phyloP scores from a whole-genome alignment of 495 filamentous ascomycete genomes.

The Xylaria bambusicola region DNA sequence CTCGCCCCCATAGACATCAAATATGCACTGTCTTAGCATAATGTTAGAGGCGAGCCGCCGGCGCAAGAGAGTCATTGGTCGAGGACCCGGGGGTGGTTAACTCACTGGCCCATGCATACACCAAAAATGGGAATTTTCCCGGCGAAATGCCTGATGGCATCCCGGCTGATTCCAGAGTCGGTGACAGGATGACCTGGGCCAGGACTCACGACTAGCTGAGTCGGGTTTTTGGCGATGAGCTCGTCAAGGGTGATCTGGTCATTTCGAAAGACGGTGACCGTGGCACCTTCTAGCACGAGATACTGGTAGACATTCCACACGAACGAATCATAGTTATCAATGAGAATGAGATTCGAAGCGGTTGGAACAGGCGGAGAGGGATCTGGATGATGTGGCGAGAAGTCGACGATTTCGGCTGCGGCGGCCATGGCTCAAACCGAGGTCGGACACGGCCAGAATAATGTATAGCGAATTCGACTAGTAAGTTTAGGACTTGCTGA shows the following conservation, averaged over 20 bases:
- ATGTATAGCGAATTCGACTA: no score
- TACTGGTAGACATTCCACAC: constrained; percentile 99
- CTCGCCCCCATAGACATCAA: constrained; percentile 84
- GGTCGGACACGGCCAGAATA: no score
- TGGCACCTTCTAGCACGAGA: constrained; percentile 88
- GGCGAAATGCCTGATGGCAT: constrained; percentile 88
- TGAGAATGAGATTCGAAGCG: constrained; percentile 88
- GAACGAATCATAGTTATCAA: constrained; percentile 99
- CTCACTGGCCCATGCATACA: constrained; percentile 95
- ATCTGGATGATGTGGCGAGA: constrained; percentile 81
- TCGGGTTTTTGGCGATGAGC: constrained; percentile 77
- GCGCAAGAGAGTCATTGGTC: no score
- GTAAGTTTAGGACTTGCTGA: no score
- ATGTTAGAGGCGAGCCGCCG: constrained; percentile 4
- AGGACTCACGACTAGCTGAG: constrained; percentile 91
- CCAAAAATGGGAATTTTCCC: constrained; percentile 96
- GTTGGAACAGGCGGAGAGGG: constrained; percentile 65
- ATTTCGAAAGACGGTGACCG: constrained; percentile 85
- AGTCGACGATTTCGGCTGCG: constrained; percentile 70
- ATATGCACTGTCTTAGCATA: constrained; percentile 80
- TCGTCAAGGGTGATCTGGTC: constrained; percentile 86
- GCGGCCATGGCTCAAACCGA: constrained; percentile 41
- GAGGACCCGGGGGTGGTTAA: constrained; percentile 21
- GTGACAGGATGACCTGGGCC: constrained; percentile 88
- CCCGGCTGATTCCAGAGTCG: constrained; percentile 89